Percentiles rank a stretch among this genome's conserved stretches.
Conservation (phyloP, 176 grass and related monocot genomes). For the Thinopyrum elongatum region DNA sequence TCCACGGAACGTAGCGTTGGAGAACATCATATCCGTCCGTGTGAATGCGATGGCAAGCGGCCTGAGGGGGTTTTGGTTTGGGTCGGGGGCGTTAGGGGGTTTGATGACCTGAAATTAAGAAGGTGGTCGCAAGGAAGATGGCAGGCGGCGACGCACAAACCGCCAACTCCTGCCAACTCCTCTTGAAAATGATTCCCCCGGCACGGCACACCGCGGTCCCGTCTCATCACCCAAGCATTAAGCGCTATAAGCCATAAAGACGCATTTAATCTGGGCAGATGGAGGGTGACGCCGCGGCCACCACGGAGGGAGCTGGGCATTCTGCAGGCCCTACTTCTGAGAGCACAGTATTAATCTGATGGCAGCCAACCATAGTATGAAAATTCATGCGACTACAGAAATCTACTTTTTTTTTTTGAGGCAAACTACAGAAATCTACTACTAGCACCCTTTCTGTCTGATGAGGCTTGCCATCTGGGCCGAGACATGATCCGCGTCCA, state of each 20-base stretch:
- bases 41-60: background rate
- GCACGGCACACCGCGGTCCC: background rate
- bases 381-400: background rate
- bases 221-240: background rate
- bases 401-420: too few relatives aligned
- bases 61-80: background rate
- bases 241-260: background rate
- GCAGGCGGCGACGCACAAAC: background rate
- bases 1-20: background rate
- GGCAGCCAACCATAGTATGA: background rate
- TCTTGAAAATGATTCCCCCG: background rate
- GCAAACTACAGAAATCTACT: too few relatives aligned
- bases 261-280: background rate
- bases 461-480: background rate
- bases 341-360: too few relatives aligned
- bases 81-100: background rate
- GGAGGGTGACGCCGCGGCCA: background rate
- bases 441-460: background rate
- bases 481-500: background rate
- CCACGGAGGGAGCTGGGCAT: background rate
- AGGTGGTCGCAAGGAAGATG: background rate
- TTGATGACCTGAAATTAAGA: conserved; percentile 40
- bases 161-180: background rate
- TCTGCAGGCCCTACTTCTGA: too few relatives aligned
- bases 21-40: background rate